Percentiles rank a stretch among this genome's conserved stretches.
phyloP scores from a whole-genome alignment of 2,329 filamentous ascomycete species.

The Colletotrichum higginsianum region DNA sequence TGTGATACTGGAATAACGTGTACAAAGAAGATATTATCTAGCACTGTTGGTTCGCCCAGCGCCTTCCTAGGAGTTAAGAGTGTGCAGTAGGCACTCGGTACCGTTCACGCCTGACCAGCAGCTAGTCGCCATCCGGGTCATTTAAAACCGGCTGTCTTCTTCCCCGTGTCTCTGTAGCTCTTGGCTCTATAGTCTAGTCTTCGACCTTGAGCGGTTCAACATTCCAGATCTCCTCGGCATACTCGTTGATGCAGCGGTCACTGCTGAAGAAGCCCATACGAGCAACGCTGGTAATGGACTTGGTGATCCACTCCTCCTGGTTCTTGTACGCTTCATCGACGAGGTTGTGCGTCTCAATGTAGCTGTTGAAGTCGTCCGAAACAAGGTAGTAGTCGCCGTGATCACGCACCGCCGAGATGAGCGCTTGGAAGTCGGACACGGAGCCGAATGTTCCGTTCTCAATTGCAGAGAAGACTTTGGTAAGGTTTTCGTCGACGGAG shows the following conservation, averaged over 20 bases:
- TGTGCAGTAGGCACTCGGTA: conserved; percentile 30
- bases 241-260: conserved; percentile 96
- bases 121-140: conserved; percentile 2
- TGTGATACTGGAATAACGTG: conserved; percentile 19
- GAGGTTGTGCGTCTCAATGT: conserved; percentile 89
- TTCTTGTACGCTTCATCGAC: conserved; percentile 95
- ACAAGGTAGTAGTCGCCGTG: conserved; percentile 99
- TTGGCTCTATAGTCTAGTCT: conserved; percentile 43
- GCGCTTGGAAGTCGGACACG: conserved; percentile 81
- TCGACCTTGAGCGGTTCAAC: conserved; percentile 80
- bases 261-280: conserved; percentile 98
- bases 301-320: conserved; percentile 92
- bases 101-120: conserved; percentile 18
- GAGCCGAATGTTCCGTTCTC: conserved; percentile 86
- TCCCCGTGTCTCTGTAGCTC: conserved; percentile 12
- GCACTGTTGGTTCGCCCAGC: conserved; percentile 28
- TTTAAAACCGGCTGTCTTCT: neutral
- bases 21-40: conserved; percentile 41
- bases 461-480: conserved; percentile 88
- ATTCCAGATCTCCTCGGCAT: conserved; percentile 98
- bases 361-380: conserved; percentile 96
- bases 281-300: conserved; percentile 89
- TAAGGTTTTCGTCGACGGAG: conserved; percentile 81
- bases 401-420: conserved; percentile 88
- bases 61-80: conserved; percentile 18